These are phyloP conservation scores for Sextonia rubra DNA, from an alignment of 164 flowering plant genomes.

Conservation along the genomic window DNA sequence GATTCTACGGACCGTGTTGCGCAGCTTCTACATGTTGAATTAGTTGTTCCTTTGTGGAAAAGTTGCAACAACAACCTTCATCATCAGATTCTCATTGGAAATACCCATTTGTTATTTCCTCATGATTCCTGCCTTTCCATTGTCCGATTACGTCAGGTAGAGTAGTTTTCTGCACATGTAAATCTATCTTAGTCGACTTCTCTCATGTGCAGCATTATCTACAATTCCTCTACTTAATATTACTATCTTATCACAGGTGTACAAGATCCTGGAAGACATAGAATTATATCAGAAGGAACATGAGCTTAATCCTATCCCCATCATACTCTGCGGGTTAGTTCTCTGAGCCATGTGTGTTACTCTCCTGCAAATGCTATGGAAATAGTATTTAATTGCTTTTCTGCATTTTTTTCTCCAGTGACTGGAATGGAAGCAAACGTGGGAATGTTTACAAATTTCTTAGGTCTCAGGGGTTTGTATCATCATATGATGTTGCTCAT, in stretches of 20 bases:
- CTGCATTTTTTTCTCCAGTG: conserved; percentile 34
- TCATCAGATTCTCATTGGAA: conserved; percentile 83
- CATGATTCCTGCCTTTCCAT: conserved; percentile 77
- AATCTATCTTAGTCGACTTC: not conserved
- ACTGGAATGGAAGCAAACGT: conserved; percentile 98
- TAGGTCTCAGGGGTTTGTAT: conserved; percentile 91
- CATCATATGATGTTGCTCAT: conserved; percentile 97
- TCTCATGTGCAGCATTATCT: not conserved
- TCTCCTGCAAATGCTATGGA: conserved; percentile 3
- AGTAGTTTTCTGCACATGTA: not conserved
- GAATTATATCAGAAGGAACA: conserved; percentile 83
- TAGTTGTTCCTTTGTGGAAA: conserved; percentile 45
- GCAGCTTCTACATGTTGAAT: conserved; percentile 77
- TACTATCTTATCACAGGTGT: conserved; percentile 44
- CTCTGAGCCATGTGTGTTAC: not conserved
- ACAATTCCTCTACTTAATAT: not conserved
- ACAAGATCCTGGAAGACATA: conserved; percentile 77
- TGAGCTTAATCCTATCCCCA: conserved; percentile 69
- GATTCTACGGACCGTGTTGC: conserved; percentile 97
- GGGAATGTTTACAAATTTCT: conserved; percentile 95
- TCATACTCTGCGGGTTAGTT: conserved; percentile 86
- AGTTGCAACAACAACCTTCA: conserved; percentile 32
- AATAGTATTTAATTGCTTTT: not conserved
- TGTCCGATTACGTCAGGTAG: conserved; percentile 76
- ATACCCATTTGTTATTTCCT: conserved; percentile 90